These are phyloP conservation scores for Lizonia empirigonia DNA, from an alignment of 2,329 filamentous ascomycete species.

Conservation along the genomic window DNA sequence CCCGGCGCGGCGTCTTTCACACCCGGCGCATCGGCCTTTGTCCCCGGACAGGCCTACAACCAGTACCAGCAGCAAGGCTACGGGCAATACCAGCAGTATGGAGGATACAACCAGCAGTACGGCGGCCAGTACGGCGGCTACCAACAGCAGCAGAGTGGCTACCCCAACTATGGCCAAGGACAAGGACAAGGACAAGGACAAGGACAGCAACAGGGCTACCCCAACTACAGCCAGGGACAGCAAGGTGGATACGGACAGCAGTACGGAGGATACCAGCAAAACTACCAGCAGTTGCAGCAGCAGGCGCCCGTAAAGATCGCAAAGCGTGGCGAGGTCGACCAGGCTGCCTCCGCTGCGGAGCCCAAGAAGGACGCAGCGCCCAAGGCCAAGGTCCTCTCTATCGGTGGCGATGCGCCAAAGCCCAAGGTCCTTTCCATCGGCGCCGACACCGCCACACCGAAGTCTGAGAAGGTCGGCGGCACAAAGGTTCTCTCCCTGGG, in stretches of 20 bases:
- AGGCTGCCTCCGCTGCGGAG: conserved; percentile 55
- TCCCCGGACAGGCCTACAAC: conserved; percentile 70
- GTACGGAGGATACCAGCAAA: conserved; percentile 57
- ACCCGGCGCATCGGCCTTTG: conserved; percentile 72
- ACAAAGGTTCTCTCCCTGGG: conserved; percentile 81
- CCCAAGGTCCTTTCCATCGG: conserved; percentile 67
- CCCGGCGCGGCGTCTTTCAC: conserved; percentile 74
- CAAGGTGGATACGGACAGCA: conserved; percentile 34
- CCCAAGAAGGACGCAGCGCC: conserved; percentile 51
- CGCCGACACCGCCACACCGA: conserved; percentile 59
- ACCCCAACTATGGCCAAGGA: conserved; percentile 25
- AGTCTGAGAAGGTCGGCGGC: conserved; percentile 57
- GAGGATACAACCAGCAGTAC: conserved; percentile 58
- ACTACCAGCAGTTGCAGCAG: conserved; percentile 47
- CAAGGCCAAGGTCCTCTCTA: conserved; percentile 69
- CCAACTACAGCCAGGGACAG: conserved; percentile 28
- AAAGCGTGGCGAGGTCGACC: conserved; percentile 62
- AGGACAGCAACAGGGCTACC: conserved; percentile 28
- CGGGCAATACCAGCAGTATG: conserved; percentile 48
- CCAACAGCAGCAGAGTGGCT: conserved; percentile 27
- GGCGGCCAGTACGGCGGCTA: conserved; percentile 60
- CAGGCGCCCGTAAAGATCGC: conserved; percentile 65
- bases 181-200: conserved; percentile 31
- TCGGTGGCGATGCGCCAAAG: conserved; percentile 63
- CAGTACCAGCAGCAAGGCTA: conserved; percentile 49